These are phyloP conservation scores for Lyophyllum shimeji DNA, from an alignment of 768 basidiomycete species.

Conservation along the genomic window DNA sequence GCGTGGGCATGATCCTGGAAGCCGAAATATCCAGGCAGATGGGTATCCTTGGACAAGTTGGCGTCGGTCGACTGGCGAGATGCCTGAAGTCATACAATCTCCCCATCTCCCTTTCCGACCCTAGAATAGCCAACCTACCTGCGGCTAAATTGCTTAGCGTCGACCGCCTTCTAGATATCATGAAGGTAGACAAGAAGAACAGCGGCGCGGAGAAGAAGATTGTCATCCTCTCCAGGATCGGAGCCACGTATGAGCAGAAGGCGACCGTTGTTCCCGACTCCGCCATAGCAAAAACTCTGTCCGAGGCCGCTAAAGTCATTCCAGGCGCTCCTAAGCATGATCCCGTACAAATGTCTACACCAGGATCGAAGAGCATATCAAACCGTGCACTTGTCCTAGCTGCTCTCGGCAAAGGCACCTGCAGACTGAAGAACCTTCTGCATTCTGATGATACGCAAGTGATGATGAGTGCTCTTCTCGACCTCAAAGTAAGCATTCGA, in stretches of 20 bases:
- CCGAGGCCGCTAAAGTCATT: constrained; percentile 76
- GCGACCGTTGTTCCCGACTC: constrained; percentile 84
- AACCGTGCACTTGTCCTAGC: constrained; percentile 94
- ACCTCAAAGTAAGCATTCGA: constrained; percentile 65
- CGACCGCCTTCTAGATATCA: constrained; percentile 84
- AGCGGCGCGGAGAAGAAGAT: constrained; percentile 90
- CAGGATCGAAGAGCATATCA: constrained; percentile 95
- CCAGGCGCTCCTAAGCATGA: constrained; percentile 61
- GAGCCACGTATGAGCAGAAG: constrained; percentile 88
- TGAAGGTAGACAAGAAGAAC: constrained; percentile 98
- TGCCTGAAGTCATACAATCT: constrained; percentile 91
- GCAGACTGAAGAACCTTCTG: constrained; percentile 84
- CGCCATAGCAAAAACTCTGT: constrained; percentile 78
- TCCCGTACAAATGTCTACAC: constrained; percentile 79
- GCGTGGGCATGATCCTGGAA: constrained; percentile 95
- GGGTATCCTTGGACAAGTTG: constrained; percentile 88
- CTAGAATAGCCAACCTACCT: constrained; percentile 72
- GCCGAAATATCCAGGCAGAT: constrained; percentile 89
- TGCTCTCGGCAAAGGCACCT: constrained; percentile 86
- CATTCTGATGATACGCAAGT: constrained; percentile 99
- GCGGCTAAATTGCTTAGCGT: constrained; percentile 73
- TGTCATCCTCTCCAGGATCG: constrained; percentile 88
- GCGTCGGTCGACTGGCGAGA: constrained; percentile 84
- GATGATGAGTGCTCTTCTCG: constrained; percentile 94
- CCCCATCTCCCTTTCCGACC: constrained; percentile 78